Evolutionary conservation across 2,329 filamentous ascomycete species (phyloP), one percentile per base, ranked within the genome.

Genomic region (Monosporascus cannonballus): DNA sequence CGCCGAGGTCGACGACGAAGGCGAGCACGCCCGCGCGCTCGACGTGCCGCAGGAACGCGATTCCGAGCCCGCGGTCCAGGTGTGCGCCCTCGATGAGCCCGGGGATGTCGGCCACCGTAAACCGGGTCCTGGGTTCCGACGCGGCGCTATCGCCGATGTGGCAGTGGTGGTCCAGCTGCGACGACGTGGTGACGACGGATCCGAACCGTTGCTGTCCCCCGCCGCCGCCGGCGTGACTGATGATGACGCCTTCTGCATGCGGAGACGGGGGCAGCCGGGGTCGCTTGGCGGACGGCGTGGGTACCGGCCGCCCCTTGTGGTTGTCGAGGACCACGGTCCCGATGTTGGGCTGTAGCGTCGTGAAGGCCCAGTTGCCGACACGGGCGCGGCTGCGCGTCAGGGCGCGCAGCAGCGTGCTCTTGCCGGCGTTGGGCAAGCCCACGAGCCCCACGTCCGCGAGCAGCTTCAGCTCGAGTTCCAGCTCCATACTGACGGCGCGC

Each of bases 291-390:
- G 50, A 66, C 44, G 67, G 22, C 14, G 24, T 70, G 46, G 80
- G 69, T 6, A 73, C 52, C 1, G 91, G 90, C 0, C 89, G 83
- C 2, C 92, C 90, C 53, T 84, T 85, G 73, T 94, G 83, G 67
- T 92, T 83, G 69, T 99, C 94, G 11, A 99, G 80, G 15, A 97
- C 87, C 6, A 99, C 90, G 1, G 94, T 99, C 49, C 94, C 94
- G 51, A 99, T 95, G 61, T 96, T 96, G 3, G 94, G 94, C 61
- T 92, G 87, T 8, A 99, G 77, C 0, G 94, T 99, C 3, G 94
- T 99, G 69, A 99, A 99, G 9, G 91, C 93, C 94, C 94, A 99
- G 67, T 89, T 86, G 41, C 94, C 94, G 30, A 99, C 85, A 39
- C 94, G 83, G 2, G 94, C 90, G 54, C 91, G 86, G 67, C 89